Conservation (phyloP, 345 rosid genomes). For the Gossypium mustelinum region DNA sequence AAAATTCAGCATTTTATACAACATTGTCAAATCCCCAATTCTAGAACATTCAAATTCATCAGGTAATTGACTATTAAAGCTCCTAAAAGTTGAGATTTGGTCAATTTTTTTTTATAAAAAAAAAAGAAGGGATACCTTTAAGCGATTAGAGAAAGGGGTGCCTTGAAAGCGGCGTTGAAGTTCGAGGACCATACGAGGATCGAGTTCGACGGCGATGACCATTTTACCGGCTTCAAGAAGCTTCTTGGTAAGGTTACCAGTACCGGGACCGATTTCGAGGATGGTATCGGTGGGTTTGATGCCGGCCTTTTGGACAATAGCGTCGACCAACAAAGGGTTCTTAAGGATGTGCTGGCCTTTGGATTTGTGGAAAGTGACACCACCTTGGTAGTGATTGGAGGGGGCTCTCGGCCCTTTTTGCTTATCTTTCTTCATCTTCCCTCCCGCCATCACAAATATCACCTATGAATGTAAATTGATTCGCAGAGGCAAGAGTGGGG, state of each 20-base stretch:
- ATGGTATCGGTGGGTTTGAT: constrained; percentile 75
- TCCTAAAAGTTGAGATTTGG: neutral
- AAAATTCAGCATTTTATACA: neutral
- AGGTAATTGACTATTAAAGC: neutral
- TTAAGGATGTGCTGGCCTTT: constrained; percentile 90
- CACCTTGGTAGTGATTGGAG: constrained; percentile 72
- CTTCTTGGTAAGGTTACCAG: constrained; percentile 90
- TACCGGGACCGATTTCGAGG: constrained; percentile 91
- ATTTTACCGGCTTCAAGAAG: constrained; percentile 81
- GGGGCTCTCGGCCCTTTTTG: constrained; percentile 43
- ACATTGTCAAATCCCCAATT: neutral
- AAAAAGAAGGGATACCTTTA: constrained; percentile 37
- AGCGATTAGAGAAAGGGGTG: constrained; percentile 50
- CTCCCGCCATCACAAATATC: constrained; percentile 59
- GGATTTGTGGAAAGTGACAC: constrained; percentile 81
- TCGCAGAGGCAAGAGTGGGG: neutral
- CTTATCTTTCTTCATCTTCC: constrained; percentile 75
- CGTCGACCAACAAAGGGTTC: constrained; percentile 75
- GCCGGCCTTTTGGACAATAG: constrained; percentile 81
- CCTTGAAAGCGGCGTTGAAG: constrained; percentile 89
- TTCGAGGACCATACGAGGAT: constrained; percentile 91
- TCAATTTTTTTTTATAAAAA: neutral
- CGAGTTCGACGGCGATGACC: constrained; percentile 84
- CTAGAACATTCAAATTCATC: neutral
- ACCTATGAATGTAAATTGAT: neutral